phyloP scores from a whole-genome alignment of 495 filamentous ascomycete species.

The Tuber magnatum region DNA sequence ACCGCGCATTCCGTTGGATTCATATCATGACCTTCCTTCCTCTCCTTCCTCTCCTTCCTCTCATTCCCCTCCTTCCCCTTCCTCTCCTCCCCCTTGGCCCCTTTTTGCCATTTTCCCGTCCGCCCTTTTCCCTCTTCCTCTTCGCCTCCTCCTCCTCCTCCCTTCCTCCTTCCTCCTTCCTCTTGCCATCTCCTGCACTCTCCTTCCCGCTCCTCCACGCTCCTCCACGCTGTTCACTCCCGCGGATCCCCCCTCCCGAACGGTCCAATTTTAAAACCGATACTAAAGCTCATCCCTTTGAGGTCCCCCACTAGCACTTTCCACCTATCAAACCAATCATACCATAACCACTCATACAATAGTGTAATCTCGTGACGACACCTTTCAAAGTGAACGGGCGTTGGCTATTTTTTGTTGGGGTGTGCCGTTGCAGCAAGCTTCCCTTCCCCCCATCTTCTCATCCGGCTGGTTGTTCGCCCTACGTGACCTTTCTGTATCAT shows the following conservation, averaged over 20 bases:
- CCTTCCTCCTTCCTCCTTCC: background rate
- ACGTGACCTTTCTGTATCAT: background rate
- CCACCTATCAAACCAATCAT: background rate
- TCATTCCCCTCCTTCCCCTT: background rate
- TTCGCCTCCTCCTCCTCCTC: background rate
- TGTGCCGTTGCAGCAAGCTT: background rate
- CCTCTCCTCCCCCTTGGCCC: background rate
- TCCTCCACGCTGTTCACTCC: no score
- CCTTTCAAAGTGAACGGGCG: background rate
- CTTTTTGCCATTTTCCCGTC: background rate
- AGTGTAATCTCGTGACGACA: conserved; percentile 3
- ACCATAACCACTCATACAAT: conserved; percentile 3
- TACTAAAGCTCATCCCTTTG: background rate
- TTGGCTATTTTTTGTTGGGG: background rate
- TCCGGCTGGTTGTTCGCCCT: background rate
- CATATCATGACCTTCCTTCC: background rate
- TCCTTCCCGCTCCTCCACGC: background rate
- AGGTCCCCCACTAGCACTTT: background rate
- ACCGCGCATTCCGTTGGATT: background rate
- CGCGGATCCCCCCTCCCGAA: background rate
- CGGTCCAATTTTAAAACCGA: background rate
- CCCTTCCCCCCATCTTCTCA: background rate
- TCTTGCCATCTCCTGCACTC: no score
- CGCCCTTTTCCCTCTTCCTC: background rate
- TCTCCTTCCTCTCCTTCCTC: background rate